These are phyloP conservation scores for Salix exigua DNA, from an alignment of 345 rosid genomes.

Conservation along the genomic window DNA sequence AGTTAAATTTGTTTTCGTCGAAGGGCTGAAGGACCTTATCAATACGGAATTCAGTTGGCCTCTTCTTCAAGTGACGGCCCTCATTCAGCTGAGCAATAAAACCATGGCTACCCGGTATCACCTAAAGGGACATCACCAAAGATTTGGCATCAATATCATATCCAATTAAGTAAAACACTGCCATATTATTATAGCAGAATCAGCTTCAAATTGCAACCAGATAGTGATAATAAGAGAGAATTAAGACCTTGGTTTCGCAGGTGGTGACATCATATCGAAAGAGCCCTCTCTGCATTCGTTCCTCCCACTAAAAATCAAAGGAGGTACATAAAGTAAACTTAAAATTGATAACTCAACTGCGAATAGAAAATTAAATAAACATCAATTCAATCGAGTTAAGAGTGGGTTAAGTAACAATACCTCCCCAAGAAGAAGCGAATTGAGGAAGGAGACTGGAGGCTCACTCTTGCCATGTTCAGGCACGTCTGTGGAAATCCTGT, in stretches of 20 bases:
- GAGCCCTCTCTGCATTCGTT: slow-evolving; percentile 77
- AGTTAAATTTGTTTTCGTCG: slow-evolving; percentile 86
- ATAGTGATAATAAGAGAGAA: not conserved
- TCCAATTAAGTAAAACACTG: not conserved
- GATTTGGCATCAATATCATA: slow-evolving; percentile 5
- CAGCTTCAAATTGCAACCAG: not conserved
- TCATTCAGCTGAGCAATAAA: slow-evolving; percentile 94
- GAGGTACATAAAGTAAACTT: not conserved
- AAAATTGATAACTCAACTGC: not conserved
- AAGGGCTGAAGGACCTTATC: slow-evolving; percentile 92
- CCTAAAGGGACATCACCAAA: slow-evolving; percentile 40
- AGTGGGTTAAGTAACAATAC: slow-evolving; percentile 33
- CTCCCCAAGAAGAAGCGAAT: slow-evolving; percentile 76
- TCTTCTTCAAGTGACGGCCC: slow-evolving; percentile 94
- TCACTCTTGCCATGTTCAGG: slow-evolving; percentile 28
- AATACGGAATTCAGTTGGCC: slow-evolving; percentile 92
- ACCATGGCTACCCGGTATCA: slow-evolving; percentile 78
- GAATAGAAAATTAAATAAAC: not conserved
- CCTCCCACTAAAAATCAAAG: slow-evolving; percentile 74
- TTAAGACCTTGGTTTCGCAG: slow-evolving; percentile 78
- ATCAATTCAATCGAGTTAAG: not conserved
- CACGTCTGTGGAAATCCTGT: slow-evolving; percentile 21
- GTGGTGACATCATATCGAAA: slow-evolving; percentile 96
- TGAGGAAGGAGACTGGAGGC: slow-evolving; percentile 63
- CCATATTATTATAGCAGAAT: not conserved